These are phyloP conservation scores for Pseudomonodictys pantanalensis DNA, from an alignment of 495 filamentous ascomycete genomes.

Conservation along the genomic window DNA sequence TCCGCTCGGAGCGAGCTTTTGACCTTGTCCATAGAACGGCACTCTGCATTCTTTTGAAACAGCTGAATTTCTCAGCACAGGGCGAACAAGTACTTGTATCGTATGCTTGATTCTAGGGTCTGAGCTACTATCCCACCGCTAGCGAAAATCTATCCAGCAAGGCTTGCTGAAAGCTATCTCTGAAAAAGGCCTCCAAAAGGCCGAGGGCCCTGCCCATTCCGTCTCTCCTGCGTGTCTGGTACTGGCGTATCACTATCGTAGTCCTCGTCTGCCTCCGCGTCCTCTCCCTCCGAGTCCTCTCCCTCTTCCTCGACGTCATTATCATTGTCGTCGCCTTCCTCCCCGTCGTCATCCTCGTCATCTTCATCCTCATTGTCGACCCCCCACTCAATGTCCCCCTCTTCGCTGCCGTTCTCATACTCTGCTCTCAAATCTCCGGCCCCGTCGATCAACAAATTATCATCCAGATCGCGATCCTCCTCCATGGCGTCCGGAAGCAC, in stretches of 20 bases:
- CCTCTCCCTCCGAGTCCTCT: constrained; percentile 5
- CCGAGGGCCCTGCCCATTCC: not conserved
- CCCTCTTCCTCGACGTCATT: constrained; percentile 9
- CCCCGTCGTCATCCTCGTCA: constrained; percentile 12
- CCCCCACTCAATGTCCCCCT: constrained; percentile 17
- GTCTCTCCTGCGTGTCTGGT: not conserved
- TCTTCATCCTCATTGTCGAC: not conserved
- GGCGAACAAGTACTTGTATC: too few species aligned
- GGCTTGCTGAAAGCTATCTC: too few species aligned
- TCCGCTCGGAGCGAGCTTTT: too few species aligned
- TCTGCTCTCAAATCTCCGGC: constrained; percentile 17
- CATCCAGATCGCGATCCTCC: constrained; percentile 3
- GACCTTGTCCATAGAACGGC: too few species aligned
- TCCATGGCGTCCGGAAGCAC: not conserved
- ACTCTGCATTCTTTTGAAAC: too few species aligned
- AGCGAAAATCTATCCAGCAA: too few species aligned
- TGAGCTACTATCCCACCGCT: too few species aligned
- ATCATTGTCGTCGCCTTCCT: constrained; percentile 8
- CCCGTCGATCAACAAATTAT: constrained; percentile 12
- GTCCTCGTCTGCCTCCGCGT: not conserved
- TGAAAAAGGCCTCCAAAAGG: not conserved
- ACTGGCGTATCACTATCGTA: not conserved
- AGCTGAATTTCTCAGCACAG: too few species aligned
- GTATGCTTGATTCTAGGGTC: too few species aligned
- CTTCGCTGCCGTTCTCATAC: constrained; percentile 21